phyloP scores from a whole-genome alignment of 2,329 filamentous ascomycete genomes.

The Fusarium sp. region DNA sequence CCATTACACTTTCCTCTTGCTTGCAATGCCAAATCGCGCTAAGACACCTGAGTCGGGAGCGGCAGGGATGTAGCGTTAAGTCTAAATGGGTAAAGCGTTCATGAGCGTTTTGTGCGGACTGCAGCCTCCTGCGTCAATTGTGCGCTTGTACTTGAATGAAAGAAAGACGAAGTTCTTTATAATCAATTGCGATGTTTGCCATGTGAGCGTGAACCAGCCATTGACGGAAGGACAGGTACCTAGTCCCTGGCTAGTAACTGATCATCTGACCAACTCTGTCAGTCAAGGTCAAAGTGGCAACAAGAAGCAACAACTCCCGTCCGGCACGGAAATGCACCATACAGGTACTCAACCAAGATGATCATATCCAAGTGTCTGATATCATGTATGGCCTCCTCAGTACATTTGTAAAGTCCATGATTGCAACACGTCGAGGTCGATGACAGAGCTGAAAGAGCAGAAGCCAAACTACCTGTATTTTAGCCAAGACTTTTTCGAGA shows the following conservation, averaged over 20 bases:
- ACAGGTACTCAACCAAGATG: neutral
- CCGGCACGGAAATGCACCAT: neutral
- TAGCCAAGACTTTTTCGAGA: constrained; percentile 25
- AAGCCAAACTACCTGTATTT: constrained; percentile 30
- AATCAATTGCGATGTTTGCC: neutral
- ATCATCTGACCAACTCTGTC: neutral
- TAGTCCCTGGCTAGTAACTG: neutral
- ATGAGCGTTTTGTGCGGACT: constrained; percentile 11
- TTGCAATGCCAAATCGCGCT: neutral
- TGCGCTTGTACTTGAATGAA: neutral
- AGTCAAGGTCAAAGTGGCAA: neutral
- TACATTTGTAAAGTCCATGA: neutral
- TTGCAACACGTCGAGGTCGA: neutral
- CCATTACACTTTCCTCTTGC: neutral
- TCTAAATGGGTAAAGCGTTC: constrained; percentile 17
- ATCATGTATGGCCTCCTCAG: neutral
- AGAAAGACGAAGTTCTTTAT: neutral
- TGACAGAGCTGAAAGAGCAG: constrained; percentile 22
- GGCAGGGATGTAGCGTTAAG: neutral
- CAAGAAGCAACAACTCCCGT: neutral
- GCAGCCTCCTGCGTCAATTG: constrained; percentile 5
- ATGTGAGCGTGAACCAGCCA: neutral
- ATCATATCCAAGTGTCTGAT: neutral
- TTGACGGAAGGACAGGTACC: neutral
- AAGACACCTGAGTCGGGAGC: neutral